Percentiles rank a stretch among this genome's conserved stretches.
Evolutionary conservation across 192 early-diverging fungal species (phyloP).

Genomic region (Linnemannia schmuckeri): DNA sequence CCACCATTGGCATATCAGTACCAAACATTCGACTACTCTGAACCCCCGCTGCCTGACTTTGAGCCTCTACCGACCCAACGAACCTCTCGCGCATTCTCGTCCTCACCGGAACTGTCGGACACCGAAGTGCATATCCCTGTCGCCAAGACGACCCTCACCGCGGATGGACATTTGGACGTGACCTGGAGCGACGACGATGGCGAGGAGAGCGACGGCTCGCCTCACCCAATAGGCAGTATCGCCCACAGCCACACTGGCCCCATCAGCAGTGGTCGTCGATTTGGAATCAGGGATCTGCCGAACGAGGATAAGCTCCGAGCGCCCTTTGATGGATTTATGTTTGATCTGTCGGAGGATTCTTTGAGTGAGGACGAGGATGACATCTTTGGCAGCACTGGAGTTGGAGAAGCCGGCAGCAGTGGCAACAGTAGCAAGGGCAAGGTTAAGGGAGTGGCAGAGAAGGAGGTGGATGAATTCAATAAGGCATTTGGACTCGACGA

Average conservation of each 20-base stretch:
- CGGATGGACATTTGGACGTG: constrained; percentile 24
- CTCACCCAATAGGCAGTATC: neutral
- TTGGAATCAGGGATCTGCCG: constrained; percentile 44
- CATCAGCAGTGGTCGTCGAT: constrained; percentile 20
- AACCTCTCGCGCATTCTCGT: neutral
- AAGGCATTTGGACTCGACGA: constrained; percentile 31
- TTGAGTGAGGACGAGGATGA: constrained; percentile 49
- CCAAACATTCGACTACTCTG: constrained; percentile 14
- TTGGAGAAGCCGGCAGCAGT: neutral
- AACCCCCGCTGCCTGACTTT: constrained; percentile 7
- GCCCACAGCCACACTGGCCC: neutral
- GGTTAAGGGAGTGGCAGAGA: neutral
- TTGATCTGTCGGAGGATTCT: constrained; percentile 44
- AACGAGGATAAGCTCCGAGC: constrained; percentile 34
- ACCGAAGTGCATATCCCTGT: neutral
- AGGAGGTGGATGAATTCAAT: constrained; percentile 12
- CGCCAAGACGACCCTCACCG: constrained; percentile 20
- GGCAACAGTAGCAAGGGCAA: neutral
- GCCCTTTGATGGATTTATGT: constrained; percentile 49
- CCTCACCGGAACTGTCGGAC: neutral
- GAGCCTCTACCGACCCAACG: constrained; percentile 14
- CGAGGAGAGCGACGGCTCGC: neutral
- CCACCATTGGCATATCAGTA: constrained; percentile 27
- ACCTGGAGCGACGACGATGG: constrained; percentile 24
- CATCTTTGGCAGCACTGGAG: constrained; percentile 18